Base-by-base conservation (phyloP, 805 yeast species). In the Cyberlindnera meyerae region DNA sequence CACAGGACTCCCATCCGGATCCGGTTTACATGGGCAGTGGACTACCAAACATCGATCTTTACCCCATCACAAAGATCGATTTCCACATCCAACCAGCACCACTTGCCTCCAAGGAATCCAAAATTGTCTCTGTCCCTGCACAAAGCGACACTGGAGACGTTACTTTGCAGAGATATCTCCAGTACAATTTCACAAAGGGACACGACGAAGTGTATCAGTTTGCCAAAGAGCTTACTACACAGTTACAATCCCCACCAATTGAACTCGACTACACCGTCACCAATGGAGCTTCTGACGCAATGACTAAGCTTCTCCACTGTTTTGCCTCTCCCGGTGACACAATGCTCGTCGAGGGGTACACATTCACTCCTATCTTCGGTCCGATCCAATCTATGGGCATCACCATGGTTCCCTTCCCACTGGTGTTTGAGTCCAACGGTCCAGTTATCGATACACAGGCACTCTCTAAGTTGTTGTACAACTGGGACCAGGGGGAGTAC, bases 131-230 rank as follows among this genome's bases (percentile, higher is more conserved):
- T 2, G 34, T 33, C 18, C 39, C 36, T 8, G 8, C 29, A 6
- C 9, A 20, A 3, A 29, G 34, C 11, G 33, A 26, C 4, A 27
- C 24, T 6, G 36, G 29, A 1, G 15, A 18, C 5, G 21, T 31
- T 13, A 34, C 42, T 2, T 11, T 31, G 24, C 11, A 32, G 31
- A 35, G 24, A 27, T 43, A 28, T 24, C 30, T 39, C 13, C 44
- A 39, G 21, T 40, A 40, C 16, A 39, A 24, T 2, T 40, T 40
- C 4, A 15, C 24, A 3, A 13, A 24, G 8, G 97, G 97, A 29
- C 83, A 79, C 45, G 74, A 77, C 4, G 84, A 79, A 49, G 54
- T 89, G 29, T 50, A 78, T 24, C 51, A 63, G 1, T 88, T 82
- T 57, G 59, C 87, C 47, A 76, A 64, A 51, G 84, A 40, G 3